Evolutionary conservation across 345 rosid genomes (phyloP), one percentile per base, ranked within the genome.

Genomic region (Citropsis articulata): DNA sequence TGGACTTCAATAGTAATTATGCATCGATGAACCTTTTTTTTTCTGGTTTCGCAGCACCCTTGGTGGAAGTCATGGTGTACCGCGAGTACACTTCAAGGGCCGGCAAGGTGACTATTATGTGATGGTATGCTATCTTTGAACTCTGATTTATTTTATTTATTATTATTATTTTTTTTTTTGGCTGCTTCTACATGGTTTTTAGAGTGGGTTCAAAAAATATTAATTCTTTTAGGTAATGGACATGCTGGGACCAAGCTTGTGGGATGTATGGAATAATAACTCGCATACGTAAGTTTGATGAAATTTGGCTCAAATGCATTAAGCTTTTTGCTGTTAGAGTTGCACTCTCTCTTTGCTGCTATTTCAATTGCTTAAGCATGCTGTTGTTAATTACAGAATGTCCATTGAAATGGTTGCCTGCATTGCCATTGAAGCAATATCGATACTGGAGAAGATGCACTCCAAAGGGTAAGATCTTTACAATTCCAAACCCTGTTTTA

Each of bases 11-110:
- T 42, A 5, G 10, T 76, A 16, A 9, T 36, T 56, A 31, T n/a
- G 21, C 21, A 78, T 60, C 45, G 9, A 18, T 27, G 40, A 21
- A 66, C 48, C 40, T 36, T 61, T 36, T 50, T 50, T 55, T 81
- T 72, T 68, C 16, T n/a, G 57, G 57, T 36, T 74, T 30, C 3
- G 50, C 81, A 92, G 97, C 82, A 87, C 87, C 30, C 91, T 92
- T 73, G 97, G 94, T 45, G 94, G 94, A 40, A 92, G 90, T 78
- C 97, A 92, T 81, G 97, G 97, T 53, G 89, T 92, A 24, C 97
- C 97, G 4, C 86, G 91, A 66, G 94, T 89, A 48, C 94, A 92
- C 85, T 90, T 80, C 84, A 90, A 90, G 84, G 97, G 97, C 56
- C 83, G 87, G 67, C 97, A 92, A 79, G 92, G 90, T 71, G 94